A percentile compares a stretch with the other conserved stretches of the same genome.
Evolutionary conservation across 179 eudicot genomes (phyloP).

Genomic region (Amaranthus tricolor): DNA sequence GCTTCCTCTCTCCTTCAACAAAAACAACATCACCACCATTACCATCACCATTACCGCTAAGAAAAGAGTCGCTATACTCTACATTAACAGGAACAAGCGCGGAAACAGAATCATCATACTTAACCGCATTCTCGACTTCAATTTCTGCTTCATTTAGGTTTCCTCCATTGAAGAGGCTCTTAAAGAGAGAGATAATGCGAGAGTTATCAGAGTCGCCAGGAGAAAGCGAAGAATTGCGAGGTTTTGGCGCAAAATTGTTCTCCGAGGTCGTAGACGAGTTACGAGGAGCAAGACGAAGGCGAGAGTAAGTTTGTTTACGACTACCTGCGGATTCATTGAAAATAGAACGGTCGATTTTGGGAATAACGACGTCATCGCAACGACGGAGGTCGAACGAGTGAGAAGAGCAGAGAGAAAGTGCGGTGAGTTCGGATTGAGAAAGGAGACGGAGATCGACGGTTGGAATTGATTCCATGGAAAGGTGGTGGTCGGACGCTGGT

Average conservation of each 20-base stretch:
- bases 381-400: slow-evolving; percentile 52
- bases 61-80: slow-evolving; percentile 25
- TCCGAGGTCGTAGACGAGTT: slow-evolving; percentile 25
- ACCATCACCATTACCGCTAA: background rate
- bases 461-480: slow-evolving; percentile 54
- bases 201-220: slow-evolving; percentile 40
- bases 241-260: slow-evolving; percentile 19
- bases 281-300: slow-evolving; percentile 72
- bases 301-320: slow-evolving; percentile 80
- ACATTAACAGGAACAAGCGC: slow-evolving; percentile 31
- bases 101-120: slow-evolving; percentile 9
- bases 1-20: slow-evolving; percentile 45
- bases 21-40: slow-evolving; percentile 22
- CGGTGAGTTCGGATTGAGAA: slow-evolving; percentile 72
- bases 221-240: slow-evolving; percentile 1
- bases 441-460: slow-evolving; percentile 74
- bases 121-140: background rate
- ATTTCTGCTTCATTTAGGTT: too few species aligned
- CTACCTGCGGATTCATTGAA: slow-evolving; percentile 93
- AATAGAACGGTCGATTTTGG: slow-evolving; percentile 81
- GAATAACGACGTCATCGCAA: slow-evolving; percentile 65
- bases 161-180: slow-evolving; percentile 34
- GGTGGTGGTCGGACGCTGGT: slow-evolving; percentile 23
- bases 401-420: slow-evolving; percentile 61
- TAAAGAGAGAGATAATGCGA: slow-evolving; percentile 47